Evolutionary conservation across 2,329 filamentous ascomycete species (phyloP), one percentile per base, ranked within the genome.

Genomic region (Ascochyta fabae): DNA sequence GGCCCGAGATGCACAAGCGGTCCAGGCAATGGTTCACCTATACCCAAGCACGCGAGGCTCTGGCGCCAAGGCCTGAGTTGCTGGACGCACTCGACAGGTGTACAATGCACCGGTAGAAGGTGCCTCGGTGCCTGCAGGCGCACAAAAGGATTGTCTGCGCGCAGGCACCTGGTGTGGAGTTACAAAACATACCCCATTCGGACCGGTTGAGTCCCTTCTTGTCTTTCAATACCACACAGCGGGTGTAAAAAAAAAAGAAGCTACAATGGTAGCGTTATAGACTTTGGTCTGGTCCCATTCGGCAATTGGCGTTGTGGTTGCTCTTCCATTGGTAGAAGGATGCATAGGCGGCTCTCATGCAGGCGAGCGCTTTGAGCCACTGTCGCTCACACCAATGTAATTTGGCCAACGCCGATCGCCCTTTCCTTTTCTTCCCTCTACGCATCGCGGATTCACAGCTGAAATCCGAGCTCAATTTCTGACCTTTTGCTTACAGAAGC

Each of bases 1-100:
- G 95, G 95, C 95, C 95, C 1, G 95, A 99, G 81, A 89, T 85
- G 80, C 87, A 96, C 77, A 98, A 97, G 83, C 86, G 95, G 69
- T 88, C 88, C 75, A 87, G 95, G 58, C 86, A 89, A 74, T 99
- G 95, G 95, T 92, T 96, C 76, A 88, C 87, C 47, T 97, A 91
- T 74, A 79, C 83, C 46, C 86, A 96, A 75, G 95, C 95, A n/a
- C 86, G 86, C 62, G 86, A 90, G 64, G 87, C 88, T 44, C 80
- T 99, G 68, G 84, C 86, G 64, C 84, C 86, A 58, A 85, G 95
- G 53, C 94, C 94, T 2, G 95, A 98, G 81, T 82, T 99, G 56
- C 81, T 94, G 62, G 91, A 96, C 75, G 95, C 95, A 27, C 81
- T 99, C 59, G 88, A 90, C 71, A 84, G 90, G 69, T 96, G 91